These are phyloP conservation scores for Choanephora cucurbitarum DNA, from an alignment of 371 early-diverging fungal genomes.

Conservation along the genomic window DNA sequence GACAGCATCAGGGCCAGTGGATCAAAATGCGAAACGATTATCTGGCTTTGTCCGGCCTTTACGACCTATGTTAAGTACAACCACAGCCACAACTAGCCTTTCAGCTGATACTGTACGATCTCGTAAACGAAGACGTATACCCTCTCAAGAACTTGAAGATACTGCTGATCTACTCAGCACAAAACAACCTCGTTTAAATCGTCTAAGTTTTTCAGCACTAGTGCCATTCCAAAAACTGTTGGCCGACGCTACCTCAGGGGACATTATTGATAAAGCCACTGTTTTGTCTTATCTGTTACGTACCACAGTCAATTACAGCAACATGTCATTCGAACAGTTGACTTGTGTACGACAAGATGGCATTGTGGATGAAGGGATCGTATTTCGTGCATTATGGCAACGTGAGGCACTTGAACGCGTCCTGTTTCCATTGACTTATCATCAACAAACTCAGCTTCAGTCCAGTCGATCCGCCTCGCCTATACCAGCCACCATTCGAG, in stretches of 20 bases:
- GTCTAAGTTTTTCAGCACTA: conserved; percentile 41
- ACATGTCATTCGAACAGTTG: conserved; percentile 54
- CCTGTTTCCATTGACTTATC: conserved; percentile 30
- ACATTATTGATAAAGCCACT: conserved; percentile 49
- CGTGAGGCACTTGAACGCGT: conserved; percentile 46
- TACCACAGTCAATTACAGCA: conserved; percentile 48
- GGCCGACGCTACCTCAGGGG: conserved; percentile 44
- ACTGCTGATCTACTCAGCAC: no score
- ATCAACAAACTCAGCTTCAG: conserved; percentile 15
- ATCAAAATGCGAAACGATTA: conserved; percentile 41
- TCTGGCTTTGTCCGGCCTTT: conserved; percentile 40
- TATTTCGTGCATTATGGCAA: conserved; percentile 54
- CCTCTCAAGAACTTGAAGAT: conserved; percentile 34
- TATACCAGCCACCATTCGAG: no score
- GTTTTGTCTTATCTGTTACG: conserved; percentile 42
- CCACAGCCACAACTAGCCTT: conserved; percentile 1
- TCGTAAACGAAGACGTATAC: conserved; percentile 44
- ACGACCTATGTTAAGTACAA: no score
- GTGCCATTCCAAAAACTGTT: conserved; percentile 43
- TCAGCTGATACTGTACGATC: conserved; percentile 30
- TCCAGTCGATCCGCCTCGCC: no score
- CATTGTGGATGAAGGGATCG: conserved; percentile 50
- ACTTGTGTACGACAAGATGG: conserved; percentile 45
- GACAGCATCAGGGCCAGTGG: conserved; percentile 41
- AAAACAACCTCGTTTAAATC: conserved; percentile 3